Conservation (phyloP, 2,329 filamentous ascomycete genomes). For the Stachybotrys elegans region DNA sequence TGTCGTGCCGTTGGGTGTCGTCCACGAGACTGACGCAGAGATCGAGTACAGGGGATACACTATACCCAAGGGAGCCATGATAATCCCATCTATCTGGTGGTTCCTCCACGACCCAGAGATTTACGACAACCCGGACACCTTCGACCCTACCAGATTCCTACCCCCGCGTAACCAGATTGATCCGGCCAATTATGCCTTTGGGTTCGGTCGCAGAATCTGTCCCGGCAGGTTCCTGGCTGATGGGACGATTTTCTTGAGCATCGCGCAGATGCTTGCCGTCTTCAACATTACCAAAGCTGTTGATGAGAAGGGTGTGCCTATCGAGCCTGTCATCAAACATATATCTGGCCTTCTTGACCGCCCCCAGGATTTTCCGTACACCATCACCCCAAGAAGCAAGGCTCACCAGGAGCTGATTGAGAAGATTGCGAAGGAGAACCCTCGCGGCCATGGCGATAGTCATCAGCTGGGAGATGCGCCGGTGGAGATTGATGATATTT, state of each 20-base stretch:
- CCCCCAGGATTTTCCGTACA: slow-evolving; percentile 5
- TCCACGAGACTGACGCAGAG: slow-evolving; percentile 9
- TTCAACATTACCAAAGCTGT: slow-evolving; percentile 31
- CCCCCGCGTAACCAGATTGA: slow-evolving; percentile 25
- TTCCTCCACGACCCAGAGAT: slow-evolving; percentile 8
- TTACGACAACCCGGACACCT: slow-evolving; percentile 7
- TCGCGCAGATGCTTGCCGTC: slow-evolving; percentile 37
- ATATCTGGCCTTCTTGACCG: slow-evolving; percentile 7
- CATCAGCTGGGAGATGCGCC: no score
- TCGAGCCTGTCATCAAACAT: slow-evolving; percentile 1
- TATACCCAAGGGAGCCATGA: slow-evolving; percentile 11
- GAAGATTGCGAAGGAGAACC: no score
- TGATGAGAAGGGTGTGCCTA: slow-evolving; percentile 23
- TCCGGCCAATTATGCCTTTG: slow-evolving; percentile 22
- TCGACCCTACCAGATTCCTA: slow-evolving; percentile 8
- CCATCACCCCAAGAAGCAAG: slow-evolving; percentile 5
- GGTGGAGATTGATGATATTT: no score
- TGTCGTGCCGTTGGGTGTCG: slow-evolving; percentile 12
- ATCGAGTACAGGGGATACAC: slow-evolving; percentile 10
- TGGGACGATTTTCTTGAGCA: slow-evolving; percentile 22
- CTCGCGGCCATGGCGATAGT: no score
- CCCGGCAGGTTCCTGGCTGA: slow-evolving; percentile 26
- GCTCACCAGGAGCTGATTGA: no score
- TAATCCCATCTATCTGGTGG: slow-evolving; percentile 11
- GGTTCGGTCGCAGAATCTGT: slow-evolving; percentile 30